Conservation (phyloP, 495 filamentous ascomycete genomes). For the Bryoglossum gracile region DNA sequence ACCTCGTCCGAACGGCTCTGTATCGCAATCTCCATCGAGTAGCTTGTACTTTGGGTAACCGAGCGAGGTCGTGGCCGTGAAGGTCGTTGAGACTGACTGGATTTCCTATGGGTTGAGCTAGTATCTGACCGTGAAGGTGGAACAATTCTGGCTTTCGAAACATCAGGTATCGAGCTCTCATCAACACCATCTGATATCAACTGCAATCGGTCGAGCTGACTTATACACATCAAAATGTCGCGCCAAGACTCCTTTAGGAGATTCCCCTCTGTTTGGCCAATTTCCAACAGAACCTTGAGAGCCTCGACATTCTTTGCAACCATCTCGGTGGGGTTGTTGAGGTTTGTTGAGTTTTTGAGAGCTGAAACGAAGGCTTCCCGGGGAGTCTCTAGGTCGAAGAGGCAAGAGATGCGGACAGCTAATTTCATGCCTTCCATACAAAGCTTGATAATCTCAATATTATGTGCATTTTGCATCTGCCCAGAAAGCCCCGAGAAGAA, state of each 20-base stretch:
- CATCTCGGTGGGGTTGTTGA: conserved; percentile 94
- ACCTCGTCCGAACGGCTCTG: conserved; percentile 90
- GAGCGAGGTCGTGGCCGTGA: conserved; percentile 56
- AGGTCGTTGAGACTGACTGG: conserved; percentile 52
- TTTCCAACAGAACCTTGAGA: conserved; percentile 79
- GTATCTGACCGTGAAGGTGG: conserved; percentile 40
- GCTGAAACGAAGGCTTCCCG: conserved; percentile 91
- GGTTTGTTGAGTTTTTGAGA: conserved; percentile 85
- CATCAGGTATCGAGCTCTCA: conserved; percentile 85
- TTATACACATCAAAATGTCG: conserved; percentile 90
- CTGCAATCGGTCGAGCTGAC: conserved; percentile 91
- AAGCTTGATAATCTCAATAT: conserved; percentile 79
- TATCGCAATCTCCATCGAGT: conserved; percentile 79
- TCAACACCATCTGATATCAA: conserved; percentile 92
- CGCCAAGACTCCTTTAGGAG: conserved; percentile 84
- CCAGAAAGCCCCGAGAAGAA: conserved; percentile 90
- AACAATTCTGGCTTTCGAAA: conserved; percentile 73
- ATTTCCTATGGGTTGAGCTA: conserved; percentile 49
- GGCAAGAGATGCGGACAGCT: conserved; percentile 83
- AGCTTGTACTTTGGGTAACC: conserved; percentile 55
- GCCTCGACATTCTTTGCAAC: conserved; percentile 94
- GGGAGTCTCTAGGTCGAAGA: conserved; percentile 86
- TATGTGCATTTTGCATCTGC: conserved; percentile 83
- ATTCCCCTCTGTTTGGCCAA: conserved; percentile 89
- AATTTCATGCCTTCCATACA: conserved; percentile 95